phyloP scores from a whole-genome alignment of 1,139 yeast species.

The Suhomyces kunorum region DNA sequence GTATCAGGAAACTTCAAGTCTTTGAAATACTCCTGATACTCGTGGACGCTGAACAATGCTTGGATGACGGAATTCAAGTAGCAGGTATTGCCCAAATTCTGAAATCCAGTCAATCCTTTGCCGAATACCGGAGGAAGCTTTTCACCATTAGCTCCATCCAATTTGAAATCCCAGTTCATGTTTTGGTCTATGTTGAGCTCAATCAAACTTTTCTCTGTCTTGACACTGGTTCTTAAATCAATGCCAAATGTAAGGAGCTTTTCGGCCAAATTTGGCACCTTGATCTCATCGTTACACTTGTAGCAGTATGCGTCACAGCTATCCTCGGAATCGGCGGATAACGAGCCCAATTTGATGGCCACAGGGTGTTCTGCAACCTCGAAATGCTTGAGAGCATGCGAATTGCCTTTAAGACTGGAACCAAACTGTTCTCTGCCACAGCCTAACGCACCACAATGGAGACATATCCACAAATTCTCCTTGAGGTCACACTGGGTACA shows the following conservation, averaged over 20 bases:
- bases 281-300: constrained; percentile 83
- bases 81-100: constrained; percentile 91
- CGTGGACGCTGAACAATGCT: constrained; percentile 45
- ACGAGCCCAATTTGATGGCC: constrained; percentile 88
- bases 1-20: constrained; percentile 29
- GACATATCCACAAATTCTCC: constrained; percentile 85
- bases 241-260: constrained; percentile 67
- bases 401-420: constrained; percentile 79
- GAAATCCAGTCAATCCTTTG: constrained; percentile 72
- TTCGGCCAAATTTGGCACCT: constrained; percentile 59
- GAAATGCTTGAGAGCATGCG: constrained; percentile 82
- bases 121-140: constrained; percentile 67
- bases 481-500: constrained; percentile 65
- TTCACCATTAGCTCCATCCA: constrained; percentile 73
- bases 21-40: constrained; percentile 43
- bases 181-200: constrained; percentile 93
- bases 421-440: constrained; percentile 95
- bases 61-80: constrained; percentile 84
- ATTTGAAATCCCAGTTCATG: constrained; percentile 86
- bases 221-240: constrained; percentile 54
- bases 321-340: constrained; percentile 59
- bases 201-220: constrained; percentile 82
- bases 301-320: constrained; percentile 84
- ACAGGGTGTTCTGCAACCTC: constrained; percentile 62
- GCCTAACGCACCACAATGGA: constrained; percentile 85